Evolutionary conservation across 2,329 filamentous ascomycete genomes (phyloP).

Genomic region (Pseudogymnoascus sp.): DNA sequence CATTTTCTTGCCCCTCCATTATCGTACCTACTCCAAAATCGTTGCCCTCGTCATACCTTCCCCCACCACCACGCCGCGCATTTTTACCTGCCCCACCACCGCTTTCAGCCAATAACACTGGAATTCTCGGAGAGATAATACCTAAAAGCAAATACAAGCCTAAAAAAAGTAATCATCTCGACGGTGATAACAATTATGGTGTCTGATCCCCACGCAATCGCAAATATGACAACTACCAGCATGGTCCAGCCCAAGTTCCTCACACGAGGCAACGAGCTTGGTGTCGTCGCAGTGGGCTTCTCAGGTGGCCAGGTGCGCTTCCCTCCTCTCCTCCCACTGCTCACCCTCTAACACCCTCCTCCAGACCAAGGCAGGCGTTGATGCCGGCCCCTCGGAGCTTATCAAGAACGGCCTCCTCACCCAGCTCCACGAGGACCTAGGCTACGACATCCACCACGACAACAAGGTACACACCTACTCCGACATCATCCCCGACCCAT

Average conservation of each 20-base stretch:
- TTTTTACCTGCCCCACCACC: not conserved
- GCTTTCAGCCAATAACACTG: not conserved
- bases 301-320: constrained; percentile 77
- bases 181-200: not conserved
- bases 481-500: constrained; percentile 65
- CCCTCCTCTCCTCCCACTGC: not conserved
- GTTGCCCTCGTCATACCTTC: not conserved
- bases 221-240: constrained; percentile 26
- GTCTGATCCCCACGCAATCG: not conserved
- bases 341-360: constrained; percentile 10
- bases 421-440: constrained; percentile 75
- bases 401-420: constrained; percentile 80
- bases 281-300: constrained; percentile 91
- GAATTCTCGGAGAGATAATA: not conserved
- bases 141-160: not conserved
- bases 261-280: constrained; percentile 67
- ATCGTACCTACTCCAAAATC: not conserved
- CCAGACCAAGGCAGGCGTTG: constrained; percentile 83
- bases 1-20: not conserved
- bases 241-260: constrained; percentile 59
- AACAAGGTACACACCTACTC: constrained; percentile 72
- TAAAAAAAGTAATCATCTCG: not conserved
- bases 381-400: constrained; percentile 80
- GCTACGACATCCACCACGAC: constrained; percentile 83
- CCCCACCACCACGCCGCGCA: not conserved